Conservation (phyloP, 139 green algal species). For the Cymbomonas tetramitiformis region DNA sequence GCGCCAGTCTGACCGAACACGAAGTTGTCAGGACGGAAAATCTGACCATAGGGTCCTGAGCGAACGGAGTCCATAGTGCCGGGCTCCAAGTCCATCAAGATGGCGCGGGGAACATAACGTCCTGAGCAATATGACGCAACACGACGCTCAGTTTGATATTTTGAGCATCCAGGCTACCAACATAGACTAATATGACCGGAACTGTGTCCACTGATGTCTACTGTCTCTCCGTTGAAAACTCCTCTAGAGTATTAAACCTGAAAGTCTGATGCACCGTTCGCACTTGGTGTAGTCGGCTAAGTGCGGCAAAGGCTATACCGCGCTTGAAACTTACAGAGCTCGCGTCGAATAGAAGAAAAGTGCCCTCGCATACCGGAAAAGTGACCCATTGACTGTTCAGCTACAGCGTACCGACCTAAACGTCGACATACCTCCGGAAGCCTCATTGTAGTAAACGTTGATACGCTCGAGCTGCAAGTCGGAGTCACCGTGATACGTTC, state of each 20-base stretch:
- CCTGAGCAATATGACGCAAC: too few relatives aligned
- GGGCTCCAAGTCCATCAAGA: constrained; percentile 92
- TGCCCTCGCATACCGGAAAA: neutral
- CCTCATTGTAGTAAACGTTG: constrained; percentile 97
- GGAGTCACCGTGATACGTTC: constrained; percentile 39
- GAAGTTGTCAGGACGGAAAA: constrained; percentile 81
- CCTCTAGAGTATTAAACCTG: neutral
- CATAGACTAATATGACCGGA: neutral
- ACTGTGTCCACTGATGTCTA: neutral
- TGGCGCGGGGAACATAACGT: constrained; percentile 83
- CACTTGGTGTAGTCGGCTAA: neutral
- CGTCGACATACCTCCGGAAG: constrained; percentile 46
- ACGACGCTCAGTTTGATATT: too few relatives aligned
- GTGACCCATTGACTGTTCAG: neutral
- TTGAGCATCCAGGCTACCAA: too few relatives aligned
- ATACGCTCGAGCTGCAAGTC: constrained; percentile 92
- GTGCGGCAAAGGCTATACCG: neutral
- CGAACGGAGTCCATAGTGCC: constrained; percentile 61
- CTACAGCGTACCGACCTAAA: neutral
- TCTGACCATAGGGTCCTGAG: constrained; percentile 23
- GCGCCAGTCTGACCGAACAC: constrained; percentile 85
- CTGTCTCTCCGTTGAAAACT: neutral
- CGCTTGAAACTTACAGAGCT: neutral
- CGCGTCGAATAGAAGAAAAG: neutral
- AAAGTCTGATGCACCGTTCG: neutral